Evolutionary conservation across 768 basidiomycete genomes (phyloP).

Genomic region (Lactifluus rugatus): DNA sequence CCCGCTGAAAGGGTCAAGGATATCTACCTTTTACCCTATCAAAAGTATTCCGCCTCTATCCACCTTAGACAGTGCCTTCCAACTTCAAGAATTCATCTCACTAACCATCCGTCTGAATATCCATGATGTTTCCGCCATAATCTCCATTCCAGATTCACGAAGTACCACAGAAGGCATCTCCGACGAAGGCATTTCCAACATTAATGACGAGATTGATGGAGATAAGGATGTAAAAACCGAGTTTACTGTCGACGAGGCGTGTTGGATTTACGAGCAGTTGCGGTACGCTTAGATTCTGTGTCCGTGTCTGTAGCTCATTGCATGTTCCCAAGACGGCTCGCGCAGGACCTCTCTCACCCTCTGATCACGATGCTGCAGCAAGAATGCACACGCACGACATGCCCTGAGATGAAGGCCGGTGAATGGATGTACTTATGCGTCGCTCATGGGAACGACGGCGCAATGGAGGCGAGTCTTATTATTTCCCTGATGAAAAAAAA

Average conservation of each 20-base stretch:
- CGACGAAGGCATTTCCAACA: neutral
- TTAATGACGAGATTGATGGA: conserved; percentile 27
- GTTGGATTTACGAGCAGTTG: conserved; percentile 74
- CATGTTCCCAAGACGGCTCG: conserved; percentile 52
- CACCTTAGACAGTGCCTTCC: conserved; percentile 83
- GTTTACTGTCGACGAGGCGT: conserved; percentile 63
- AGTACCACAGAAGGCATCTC: conserved; percentile 20
- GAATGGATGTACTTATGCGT: conserved; percentile 97
- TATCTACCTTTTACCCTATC: conserved; percentile 71
- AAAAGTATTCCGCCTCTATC: conserved; percentile 61
- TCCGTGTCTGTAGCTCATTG: neutral
- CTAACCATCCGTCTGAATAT: conserved; percentile 77
- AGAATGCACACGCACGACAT: conserved; percentile 76
- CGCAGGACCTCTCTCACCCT: conserved; percentile 79
- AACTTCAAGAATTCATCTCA: conserved; percentile 90
- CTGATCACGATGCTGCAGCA: conserved; percentile 77
- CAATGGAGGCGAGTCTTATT: conserved; percentile 59
- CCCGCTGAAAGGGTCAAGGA: conserved; percentile 66
- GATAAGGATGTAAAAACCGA: conserved; percentile 35
- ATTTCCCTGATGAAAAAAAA: neutral
- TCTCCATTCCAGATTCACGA: conserved; percentile 51
- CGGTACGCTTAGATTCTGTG: conserved; percentile 30
- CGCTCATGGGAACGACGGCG: conserved; percentile 81
- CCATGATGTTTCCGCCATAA: conserved; percentile 78
- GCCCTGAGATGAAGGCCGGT: conserved; percentile 98